These are phyloP conservation scores for Candida germanica DNA, from an alignment of 805 yeast species.

Conservation along the genomic window DNA sequence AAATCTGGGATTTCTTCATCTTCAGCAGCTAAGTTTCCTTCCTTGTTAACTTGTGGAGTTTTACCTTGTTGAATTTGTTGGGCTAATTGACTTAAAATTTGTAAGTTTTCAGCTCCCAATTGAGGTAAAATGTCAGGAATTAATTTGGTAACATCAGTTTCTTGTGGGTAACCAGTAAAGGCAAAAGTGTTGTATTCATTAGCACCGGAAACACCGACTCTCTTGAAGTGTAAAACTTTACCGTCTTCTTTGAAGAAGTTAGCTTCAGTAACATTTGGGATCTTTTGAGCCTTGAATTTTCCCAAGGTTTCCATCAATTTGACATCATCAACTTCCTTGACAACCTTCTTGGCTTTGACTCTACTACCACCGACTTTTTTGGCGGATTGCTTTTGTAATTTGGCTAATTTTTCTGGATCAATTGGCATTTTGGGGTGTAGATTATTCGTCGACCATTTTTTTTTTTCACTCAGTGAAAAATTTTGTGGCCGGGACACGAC, in stretches of 20 bases:
- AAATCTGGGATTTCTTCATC: conserved; percentile 74
- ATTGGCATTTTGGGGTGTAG: conserved; percentile 57
- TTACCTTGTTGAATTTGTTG: conserved; percentile 74
- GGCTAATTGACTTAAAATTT: conserved; percentile 84
- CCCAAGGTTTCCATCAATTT: conserved; percentile 85
- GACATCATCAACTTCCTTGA: conserved; percentile 81
- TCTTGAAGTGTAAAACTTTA: conserved; percentile 90
- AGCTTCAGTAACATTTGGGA: conserved; percentile 92
- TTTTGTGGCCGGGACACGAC: conserved; percentile 3
- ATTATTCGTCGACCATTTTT: conserved; percentile 8
- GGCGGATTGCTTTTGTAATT: conserved; percentile 80
- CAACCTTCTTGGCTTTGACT: conserved; percentile 83
- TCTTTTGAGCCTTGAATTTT: conserved; percentile 84
- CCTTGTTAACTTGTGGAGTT: conserved; percentile 39
- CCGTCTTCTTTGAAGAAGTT: conserved; percentile 97
- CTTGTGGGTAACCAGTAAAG: conserved; percentile 92
- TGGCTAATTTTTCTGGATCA: conserved; percentile 93
- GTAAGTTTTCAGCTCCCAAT: conserved; percentile 93
- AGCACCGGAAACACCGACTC: conserved; percentile 94
- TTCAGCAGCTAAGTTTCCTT: conserved; percentile 43
- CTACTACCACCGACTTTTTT: conserved; percentile 82
- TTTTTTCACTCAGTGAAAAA: conserved; percentile 9
- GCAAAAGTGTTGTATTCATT: conserved; percentile 88
- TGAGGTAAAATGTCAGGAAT: conserved; percentile 93
- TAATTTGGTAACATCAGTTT: conserved; percentile 87